phyloP scores from a whole-genome alignment of 345 rosid genomes.

The Acer saccharum region DNA sequence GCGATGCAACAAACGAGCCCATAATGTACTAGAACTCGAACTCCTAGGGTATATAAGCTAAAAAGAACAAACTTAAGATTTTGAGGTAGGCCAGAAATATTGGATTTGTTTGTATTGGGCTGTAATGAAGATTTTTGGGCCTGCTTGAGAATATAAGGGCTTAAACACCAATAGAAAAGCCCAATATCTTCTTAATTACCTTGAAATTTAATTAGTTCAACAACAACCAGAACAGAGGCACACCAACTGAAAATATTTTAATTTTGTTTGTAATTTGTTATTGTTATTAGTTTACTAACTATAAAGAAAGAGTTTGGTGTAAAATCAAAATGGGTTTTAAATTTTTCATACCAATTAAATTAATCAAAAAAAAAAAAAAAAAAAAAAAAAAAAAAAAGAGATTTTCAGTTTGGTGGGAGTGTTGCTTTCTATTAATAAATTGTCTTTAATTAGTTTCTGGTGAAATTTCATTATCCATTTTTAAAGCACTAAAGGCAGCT shows the following conservation, averaged over 20 bases:
- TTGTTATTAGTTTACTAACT: too few relatives aligned
- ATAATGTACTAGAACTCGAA: too few relatives aligned
- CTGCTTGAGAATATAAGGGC: not conserved
- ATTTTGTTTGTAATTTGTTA: not conserved
- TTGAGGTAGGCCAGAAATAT: not conserved
- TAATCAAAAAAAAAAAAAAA: not conserved
- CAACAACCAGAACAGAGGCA: not conserved
- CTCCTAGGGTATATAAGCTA: too few relatives aligned
- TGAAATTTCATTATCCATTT: slow-evolving; percentile 13
- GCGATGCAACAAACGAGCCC: too few relatives aligned
- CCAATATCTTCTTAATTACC: not conserved
- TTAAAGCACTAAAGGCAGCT: not conserved
- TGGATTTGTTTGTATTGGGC: not conserved
- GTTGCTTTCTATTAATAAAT: slow-evolving; percentile 5
- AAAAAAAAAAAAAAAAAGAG: too few relatives aligned
- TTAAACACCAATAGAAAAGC: too few relatives aligned
- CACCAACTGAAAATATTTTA: not conserved
- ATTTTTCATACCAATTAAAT: too few relatives aligned
- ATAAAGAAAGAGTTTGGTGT: too few relatives aligned
- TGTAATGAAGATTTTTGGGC: not conserved
- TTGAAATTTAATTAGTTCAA: not conserved
- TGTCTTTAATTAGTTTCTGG: not conserved
- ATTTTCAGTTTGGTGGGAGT: slow-evolving; percentile 7
- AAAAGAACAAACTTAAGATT: not conserved
- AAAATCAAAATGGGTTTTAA: too few relatives aligned